Evolutionary conservation across 2,329 filamentous ascomycete species (phyloP), one percentile per base, ranked within the genome.

Genomic region (Beauveria varroae): DNA sequence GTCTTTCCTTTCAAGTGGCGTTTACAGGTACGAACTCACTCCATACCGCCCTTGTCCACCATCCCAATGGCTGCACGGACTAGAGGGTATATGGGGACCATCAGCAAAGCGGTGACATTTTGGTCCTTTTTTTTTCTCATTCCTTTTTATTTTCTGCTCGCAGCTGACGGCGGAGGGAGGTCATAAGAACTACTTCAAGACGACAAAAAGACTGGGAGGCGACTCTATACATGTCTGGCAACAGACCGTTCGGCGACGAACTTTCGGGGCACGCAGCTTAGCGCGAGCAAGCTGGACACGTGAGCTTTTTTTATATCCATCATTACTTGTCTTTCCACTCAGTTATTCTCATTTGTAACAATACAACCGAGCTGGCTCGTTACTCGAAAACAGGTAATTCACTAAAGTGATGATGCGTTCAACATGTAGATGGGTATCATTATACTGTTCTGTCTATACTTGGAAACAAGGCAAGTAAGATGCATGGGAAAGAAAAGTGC

Each of bases 221-320:
- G 51, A 68, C 64, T 68, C 64, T 65, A 64, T 63, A 65, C 63
- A 67, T 55, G 44, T 68, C 69, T 70, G 68, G 68, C 69, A 75
- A 75, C 67, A 73, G 72, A 46, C 66, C 67, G 28, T 69, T 72
- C 55, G 65, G 67, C 64, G 54, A 70, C 69, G 64, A 64, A 63
- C 46, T 41, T 40, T 18, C 9, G 22, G 30, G 22, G 26, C n/a
- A 47, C 41, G 14, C 22, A 41, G 46, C 34, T 22, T 41, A 41
- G 44, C 46, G 34, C 30, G 16, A 50, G 55, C 22, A 57, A 46
- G 4, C 18, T 28, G 24, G 37, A n/a, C 20, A 57, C 16, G 6
- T 16, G 10, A 10, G 16, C 7, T 57, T 49, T 62, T 57, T 61
- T 60, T 63, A 63, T 62, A 53, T 62, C 57, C 64, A 63, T 46